Evolutionary conservation across 176 grass and related monocot species (phyloP), one percentile per base, ranked within the genome.

Genomic region (Carex cristatella): DNA sequence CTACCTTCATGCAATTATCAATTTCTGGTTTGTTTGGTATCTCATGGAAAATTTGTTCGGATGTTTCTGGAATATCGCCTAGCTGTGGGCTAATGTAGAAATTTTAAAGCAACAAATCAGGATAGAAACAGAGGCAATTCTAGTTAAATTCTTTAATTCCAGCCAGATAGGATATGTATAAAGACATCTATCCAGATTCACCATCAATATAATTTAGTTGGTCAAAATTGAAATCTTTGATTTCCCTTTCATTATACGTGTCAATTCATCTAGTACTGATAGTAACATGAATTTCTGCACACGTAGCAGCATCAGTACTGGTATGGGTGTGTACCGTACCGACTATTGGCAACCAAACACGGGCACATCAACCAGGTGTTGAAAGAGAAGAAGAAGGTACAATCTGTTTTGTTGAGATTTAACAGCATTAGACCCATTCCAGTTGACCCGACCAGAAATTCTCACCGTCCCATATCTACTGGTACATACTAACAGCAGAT

Each of bases 41-140:
- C 48, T 72, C 1, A 73, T 10, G 42, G 42, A 23, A 61, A 10
- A 27, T 53, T 73, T 73, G 7, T 27, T 28, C 44, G 10, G 71
- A 75, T 75, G 19, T 53, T 75, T 75, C 71, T 75, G 71, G 71
- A 75, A 75, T 75, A 19, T 30, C 10, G 53, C 46, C 11, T 66
- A 12, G 44, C 44, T 74, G 44, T 74, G 13, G 19, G 19, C 19
- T 51, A 73, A 37, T 48, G 5, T 10, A 53, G 1, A 74, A 28
- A 53, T 23, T 28, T 28, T 9, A 56, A 31, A 14, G 4, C 73
- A 55, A 55, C 14, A 31, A 31, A 49, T 73, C 16, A 74, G 70
- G 72, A 72, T 72, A 72, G 15, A 19, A 65, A 32, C 49, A 55
- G 23, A 38, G 42, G 66, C 7, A 55, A 8, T 56, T 77, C 5